Conservation (phyloP, 2,329 filamentous ascomycete genomes). For the Cercospora nicotianae region DNA sequence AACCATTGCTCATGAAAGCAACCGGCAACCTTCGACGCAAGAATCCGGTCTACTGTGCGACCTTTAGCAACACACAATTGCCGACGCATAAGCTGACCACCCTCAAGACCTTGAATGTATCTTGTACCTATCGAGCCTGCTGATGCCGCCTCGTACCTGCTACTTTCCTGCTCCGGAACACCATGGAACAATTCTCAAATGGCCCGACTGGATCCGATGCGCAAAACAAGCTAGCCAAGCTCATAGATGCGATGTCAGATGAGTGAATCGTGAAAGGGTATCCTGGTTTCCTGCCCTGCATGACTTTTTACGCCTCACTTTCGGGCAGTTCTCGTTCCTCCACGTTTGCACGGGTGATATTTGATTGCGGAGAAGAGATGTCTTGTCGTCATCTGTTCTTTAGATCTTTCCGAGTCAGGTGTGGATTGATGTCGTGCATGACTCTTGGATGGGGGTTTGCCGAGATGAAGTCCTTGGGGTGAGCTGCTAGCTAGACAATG, state of each 20-base stretch:
- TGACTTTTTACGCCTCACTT: neutral
- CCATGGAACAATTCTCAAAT: neutral
- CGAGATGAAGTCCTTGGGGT: neutral
- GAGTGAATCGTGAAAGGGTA: neutral
- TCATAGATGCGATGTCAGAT: neutral
- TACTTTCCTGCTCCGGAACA: neutral
- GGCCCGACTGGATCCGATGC: neutral
- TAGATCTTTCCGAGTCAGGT: neutral
- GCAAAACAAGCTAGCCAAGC: neutral
- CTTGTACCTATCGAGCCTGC: neutral
- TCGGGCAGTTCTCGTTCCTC: neutral
- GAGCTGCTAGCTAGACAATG: neutral
- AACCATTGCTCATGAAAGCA: no score
- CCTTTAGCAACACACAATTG: neutral
- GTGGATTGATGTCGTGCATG: neutral
- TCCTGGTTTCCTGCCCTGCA: neutral
- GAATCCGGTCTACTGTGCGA: neutral
- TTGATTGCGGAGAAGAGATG: neutral
- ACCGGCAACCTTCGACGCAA: no score
- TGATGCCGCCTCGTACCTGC: neutral
- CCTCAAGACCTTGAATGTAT: neutral
- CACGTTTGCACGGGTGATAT: neutral
- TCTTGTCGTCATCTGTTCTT: neutral
- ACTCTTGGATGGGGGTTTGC: neutral
- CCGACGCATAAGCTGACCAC: neutral